phyloP scores from a whole-genome alignment of 2,329 filamentous ascomycete genomes.

The Juglanconis oblonga region DNA sequence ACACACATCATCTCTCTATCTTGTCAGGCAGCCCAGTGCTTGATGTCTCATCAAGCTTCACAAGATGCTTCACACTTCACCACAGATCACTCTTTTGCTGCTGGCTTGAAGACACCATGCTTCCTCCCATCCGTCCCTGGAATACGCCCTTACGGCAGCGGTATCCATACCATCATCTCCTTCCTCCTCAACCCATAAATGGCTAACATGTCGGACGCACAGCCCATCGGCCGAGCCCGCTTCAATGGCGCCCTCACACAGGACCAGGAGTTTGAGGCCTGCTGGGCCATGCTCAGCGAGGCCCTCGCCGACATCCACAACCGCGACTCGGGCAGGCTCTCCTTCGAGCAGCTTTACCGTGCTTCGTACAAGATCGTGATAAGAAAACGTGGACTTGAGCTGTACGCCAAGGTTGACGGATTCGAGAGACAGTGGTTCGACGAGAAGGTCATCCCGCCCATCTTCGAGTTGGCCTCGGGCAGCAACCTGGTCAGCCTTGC shows the following conservation, averaged over 20 bases:
- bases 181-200: not conserved
- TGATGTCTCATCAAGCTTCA: too few species aligned
- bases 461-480: constrained; percentile 68
- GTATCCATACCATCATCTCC: not conserved
- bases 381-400: constrained; percentile 75
- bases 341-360: constrained; percentile 93
- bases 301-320: constrained; percentile 87
- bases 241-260: constrained; percentile 36
- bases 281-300: constrained; percentile 73
- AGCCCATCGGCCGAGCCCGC: constrained; percentile 23
- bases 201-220: constrained; percentile 18
- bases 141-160: too few species aligned
- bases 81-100: too few species aligned
- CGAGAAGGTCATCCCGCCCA: constrained; percentile 66
- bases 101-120: too few species aligned
- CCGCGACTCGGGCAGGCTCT: constrained; percentile 84
- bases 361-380: constrained; percentile 92
- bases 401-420: constrained; percentile 77
- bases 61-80: too few species aligned
- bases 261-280: constrained; percentile 76
- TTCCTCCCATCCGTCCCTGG: too few species aligned
- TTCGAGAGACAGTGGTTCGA: constrained; percentile 83
- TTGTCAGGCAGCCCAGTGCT: too few species aligned
- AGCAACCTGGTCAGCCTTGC: constrained; percentile 59
- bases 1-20: too few species aligned